phyloP scores from a whole-genome alignment of 1,284 basidiomycete species.

The Rugosomyces carneus region DNA sequence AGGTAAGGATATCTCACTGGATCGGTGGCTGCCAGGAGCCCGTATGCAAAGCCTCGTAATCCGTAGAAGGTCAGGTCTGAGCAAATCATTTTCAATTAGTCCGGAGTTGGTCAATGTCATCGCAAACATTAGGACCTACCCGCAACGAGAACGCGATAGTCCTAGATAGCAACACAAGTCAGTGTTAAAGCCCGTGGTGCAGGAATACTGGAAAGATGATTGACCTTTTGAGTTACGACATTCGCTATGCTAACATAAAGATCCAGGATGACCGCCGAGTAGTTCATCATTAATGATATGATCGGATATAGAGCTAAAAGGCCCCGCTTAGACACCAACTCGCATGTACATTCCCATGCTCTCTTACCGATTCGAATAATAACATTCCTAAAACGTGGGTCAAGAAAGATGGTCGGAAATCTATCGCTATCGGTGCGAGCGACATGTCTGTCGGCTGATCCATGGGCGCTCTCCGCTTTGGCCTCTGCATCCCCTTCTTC shows the following conservation, averaged over 20 bases:
- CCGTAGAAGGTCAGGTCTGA: slow-evolving; percentile 17
- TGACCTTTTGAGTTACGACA: slow-evolving; percentile 5
- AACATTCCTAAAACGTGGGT: slow-evolving; percentile 12
- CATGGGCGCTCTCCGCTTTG: too few relatives aligned
- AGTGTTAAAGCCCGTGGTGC: neutral
- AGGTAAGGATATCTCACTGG: too few relatives aligned
- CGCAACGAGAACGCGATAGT: slow-evolving; percentile 5
- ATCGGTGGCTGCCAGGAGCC: slow-evolving; percentile 17
- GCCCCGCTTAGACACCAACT: too few relatives aligned
- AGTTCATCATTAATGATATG: slow-evolving; percentile 18
- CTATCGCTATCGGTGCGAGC: too few relatives aligned
- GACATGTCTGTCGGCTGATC: too few relatives aligned
- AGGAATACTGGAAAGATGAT: slow-evolving; percentile 12
- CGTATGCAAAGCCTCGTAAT: slow-evolving; percentile 18
- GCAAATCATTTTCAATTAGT: neutral
- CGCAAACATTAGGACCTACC: neutral
- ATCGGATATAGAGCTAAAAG: slow-evolving; percentile 20
- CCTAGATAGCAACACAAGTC: neutral
- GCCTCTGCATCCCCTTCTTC: neutral
- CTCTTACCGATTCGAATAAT: slow-evolving; percentile 21
- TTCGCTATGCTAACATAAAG: slow-evolving; percentile 13
- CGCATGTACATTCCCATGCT: too few relatives aligned
- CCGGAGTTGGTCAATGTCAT: neutral
- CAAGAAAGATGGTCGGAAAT: too few relatives aligned
- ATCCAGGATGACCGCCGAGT: slow-evolving; percentile 15